Evolutionary conservation across 2,329 filamentous ascomycete genomes (phyloP).

Genomic region (Thielaviopsis euricoi): DNA sequence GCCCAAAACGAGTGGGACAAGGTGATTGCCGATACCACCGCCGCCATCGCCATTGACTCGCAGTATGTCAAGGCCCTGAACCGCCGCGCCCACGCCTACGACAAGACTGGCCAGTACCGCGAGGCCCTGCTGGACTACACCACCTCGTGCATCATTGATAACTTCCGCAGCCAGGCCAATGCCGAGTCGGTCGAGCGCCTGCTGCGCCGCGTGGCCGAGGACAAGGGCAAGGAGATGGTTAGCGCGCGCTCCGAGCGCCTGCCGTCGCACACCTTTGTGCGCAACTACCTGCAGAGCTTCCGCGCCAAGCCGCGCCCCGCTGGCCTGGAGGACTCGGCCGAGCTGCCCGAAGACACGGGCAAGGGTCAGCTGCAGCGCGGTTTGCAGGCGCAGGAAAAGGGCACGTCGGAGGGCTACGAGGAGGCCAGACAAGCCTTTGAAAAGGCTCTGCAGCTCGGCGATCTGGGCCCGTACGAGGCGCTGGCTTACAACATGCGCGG

Average conservation of each 20-base stretch:
- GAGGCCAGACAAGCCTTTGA: slow-evolving; percentile 77
- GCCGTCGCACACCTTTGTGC: slow-evolving; percentile 89
- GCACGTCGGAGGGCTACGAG: slow-evolving; percentile 81
- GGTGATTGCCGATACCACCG: slow-evolving; percentile 92
- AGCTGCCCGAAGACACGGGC: slow-evolving; percentile 61
- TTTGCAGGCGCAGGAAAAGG: slow-evolving; percentile 62
- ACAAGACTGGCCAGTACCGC: slow-evolving; percentile 78
- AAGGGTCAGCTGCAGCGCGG: slow-evolving; percentile 77
- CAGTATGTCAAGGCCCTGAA: slow-evolving; percentile 98
- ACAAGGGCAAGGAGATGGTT: slow-evolving; percentile 82
- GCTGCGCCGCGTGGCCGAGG: slow-evolving; percentile 90
- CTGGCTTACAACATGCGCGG: slow-evolving; percentile 93
- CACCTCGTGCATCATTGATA: slow-evolving; percentile 96
- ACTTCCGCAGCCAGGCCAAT: slow-evolving; percentile 81
- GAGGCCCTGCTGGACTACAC: slow-evolving; percentile 96
- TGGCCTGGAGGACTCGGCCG: slow-evolving; percentile 67
- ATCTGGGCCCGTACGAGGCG: slow-evolving; percentile 68
- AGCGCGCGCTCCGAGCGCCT: slow-evolving; percentile 72
- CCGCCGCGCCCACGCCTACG: slow-evolving; percentile 89
- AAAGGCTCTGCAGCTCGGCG: slow-evolving; percentile 67
- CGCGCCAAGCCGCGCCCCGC: slow-evolving; percentile 62
- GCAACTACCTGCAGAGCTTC: slow-evolving; percentile 99
- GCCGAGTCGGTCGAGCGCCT: slow-evolving; percentile 82
- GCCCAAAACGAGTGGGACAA: slow-evolving; percentile 85
- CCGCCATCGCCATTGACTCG: slow-evolving; percentile 80